A percentile compares a stretch with the other conserved stretches of the same genome.
phyloP scores from a whole-genome alignment of 2,329 filamentous ascomycete genomes.

The Rhinocladiella mackenziei region DNA sequence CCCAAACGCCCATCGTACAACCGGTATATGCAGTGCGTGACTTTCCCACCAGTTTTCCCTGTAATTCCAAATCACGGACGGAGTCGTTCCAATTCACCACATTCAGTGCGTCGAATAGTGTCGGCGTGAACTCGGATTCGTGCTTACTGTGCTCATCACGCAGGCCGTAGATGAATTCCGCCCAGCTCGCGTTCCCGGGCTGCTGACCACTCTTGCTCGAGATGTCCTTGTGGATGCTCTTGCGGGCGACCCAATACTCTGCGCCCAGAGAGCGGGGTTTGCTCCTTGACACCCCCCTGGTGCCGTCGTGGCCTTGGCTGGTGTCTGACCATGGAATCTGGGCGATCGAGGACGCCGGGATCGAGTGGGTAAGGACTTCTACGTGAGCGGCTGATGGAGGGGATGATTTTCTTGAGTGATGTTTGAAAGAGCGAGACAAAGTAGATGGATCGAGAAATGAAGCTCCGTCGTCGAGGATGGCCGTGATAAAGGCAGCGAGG shows the following conservation, averaged over 20 bases:
- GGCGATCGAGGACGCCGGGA: constrained; percentile 19
- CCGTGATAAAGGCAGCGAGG: constrained; percentile 21
- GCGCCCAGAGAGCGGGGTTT: constrained; percentile 18
- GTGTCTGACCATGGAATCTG: constrained; percentile 16
- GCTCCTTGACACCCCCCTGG: constrained; percentile 8
- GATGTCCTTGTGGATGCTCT: constrained; percentile 35
- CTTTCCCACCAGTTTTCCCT: constrained; percentile 4
- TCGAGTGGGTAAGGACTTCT: constrained; percentile 20
- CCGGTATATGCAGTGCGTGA: constrained; percentile 6
- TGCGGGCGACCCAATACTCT: constrained; percentile 43
- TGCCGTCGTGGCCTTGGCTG: neutral
- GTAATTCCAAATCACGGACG: constrained; percentile 11
- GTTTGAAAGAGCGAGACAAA: constrained; percentile 22
- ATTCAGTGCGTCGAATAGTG: constrained; percentile 31
- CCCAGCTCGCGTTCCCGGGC: constrained; percentile 37
- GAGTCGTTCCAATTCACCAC: constrained; percentile 32
- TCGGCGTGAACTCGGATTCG: constrained; percentile 42
- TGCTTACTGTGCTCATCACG: constrained; percentile 39
- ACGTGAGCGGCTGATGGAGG: constrained; percentile 25
- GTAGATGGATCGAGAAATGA: constrained; percentile 23
- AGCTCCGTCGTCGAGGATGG: constrained; percentile 26
- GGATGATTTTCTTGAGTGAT: constrained; percentile 22
- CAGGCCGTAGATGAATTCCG: constrained; percentile 39
- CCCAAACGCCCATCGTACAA: constrained; percentile 27
- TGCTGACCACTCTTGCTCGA: constrained; percentile 25